Conservation (phyloP, 192 early-diverging fungal species). For the Nowakowskiella sp. region DNA sequence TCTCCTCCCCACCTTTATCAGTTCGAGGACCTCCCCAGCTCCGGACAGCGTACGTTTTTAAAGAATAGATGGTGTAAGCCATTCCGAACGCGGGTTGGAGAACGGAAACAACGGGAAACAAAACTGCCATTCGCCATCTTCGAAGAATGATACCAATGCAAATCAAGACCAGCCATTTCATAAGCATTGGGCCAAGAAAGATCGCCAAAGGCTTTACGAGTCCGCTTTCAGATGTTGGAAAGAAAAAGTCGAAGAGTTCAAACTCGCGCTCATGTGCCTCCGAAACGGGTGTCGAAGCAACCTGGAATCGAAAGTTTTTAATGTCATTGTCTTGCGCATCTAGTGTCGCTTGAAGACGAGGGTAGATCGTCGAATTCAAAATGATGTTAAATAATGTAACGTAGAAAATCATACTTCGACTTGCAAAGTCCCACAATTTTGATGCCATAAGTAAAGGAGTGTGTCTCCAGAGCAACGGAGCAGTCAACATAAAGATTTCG, state of each 20-base stretch:
- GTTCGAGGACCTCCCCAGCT: constrained; percentile 23
- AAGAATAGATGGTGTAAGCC: constrained; percentile 11
- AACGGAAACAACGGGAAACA: constrained; percentile 18
- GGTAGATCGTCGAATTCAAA: too few species aligned
- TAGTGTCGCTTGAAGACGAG: too few species aligned
- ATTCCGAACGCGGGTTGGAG: constrained; percentile 14
- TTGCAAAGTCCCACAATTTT: constrained; percentile 8
- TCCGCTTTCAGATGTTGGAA: too few species aligned
- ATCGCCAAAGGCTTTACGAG: too few species aligned
- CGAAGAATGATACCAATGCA: constrained; percentile 7
- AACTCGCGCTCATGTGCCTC: too few species aligned
- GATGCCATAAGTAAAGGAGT: constrained; percentile 13
- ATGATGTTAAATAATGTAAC: constrained; percentile 11
- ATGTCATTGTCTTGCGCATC: too few species aligned
- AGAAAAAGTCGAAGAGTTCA: constrained; percentile 2
- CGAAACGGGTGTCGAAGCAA: too few species aligned
- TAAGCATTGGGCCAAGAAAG: constrained; percentile 11
- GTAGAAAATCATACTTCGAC: constrained; percentile 14
- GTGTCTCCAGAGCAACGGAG: constrained; percentile 23
- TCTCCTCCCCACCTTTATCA: too few species aligned
- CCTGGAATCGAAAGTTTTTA: too few species aligned
- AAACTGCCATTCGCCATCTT: constrained; percentile 12
- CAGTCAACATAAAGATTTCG: constrained; percentile 29
- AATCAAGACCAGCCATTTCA: constrained; percentile 22
- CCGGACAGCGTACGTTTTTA: constrained; percentile 12